Base-by-base conservation (phyloP, 2,329 filamentous ascomycete genomes). In the Botrytis tulipae region DNA sequence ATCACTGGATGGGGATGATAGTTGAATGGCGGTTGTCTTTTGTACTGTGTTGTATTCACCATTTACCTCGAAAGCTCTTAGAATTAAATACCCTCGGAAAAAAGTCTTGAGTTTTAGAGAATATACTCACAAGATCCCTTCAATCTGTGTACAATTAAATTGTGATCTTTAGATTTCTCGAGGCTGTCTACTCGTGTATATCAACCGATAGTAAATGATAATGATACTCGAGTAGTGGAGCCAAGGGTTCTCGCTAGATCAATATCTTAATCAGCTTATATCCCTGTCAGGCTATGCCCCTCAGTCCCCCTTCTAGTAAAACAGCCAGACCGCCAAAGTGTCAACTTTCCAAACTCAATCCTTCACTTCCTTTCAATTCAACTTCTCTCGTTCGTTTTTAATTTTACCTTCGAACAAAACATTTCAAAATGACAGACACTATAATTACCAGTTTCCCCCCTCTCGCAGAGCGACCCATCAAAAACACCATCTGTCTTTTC, bases 401-500 rank as follows among this genome's bases (percentile, higher is more conserved):
- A 16, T 8, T n/a, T 10, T 12, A 42, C n/a, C 35, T 42, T 37
- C 18, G 25, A 42, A 68, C 18, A 22, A 14, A 20, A 46, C 16
- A 46, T 51, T 22, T 40, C 35, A 68, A 68, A 18, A 73, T 73
- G 66, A 42, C 60, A 32, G 72, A 71, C 44, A 48, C 57, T 44
- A 71, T 74, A 61, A 72, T 75, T 73, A 74, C 74, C 8, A 60
- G 67, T 51, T 82, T 79, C 84, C 92, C 94, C 73, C 89, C 94
- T 76, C 89, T 98, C 77, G 88, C 91, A 82, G 87, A 95, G 80
- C 93, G 96, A 78, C 93, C 93, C 61, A 85, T 98, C 83, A 93
- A 95, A 86, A 94, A 96, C 87, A 98, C 95, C 77, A 93, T 99
- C 83, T 91, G 90, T 81, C 91, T 99, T 76, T 99, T 99, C 84